Conservation (phyloP, 225 moss, liverwort and hornwort genomes). For the Bryum argenteum region DNA sequence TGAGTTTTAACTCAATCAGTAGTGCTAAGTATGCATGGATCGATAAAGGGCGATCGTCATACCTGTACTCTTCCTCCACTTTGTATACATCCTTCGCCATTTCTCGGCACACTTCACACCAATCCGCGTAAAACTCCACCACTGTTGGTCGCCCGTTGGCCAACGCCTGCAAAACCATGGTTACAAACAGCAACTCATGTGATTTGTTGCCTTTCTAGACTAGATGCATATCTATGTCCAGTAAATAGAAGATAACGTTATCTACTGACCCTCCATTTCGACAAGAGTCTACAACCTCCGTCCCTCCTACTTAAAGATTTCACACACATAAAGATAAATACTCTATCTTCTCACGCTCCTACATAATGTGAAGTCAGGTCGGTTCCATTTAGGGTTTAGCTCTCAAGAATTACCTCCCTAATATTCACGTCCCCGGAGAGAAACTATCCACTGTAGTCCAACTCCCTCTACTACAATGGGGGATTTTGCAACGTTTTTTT, state of each 20-base stretch:
- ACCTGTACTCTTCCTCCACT: conserved; percentile 96
- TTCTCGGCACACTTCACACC: conserved; percentile 99
- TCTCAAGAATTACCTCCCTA: not conserved
- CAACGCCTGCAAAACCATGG: conserved; percentile 57
- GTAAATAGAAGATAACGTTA: too few species aligned
- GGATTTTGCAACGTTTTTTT: too few species aligned
- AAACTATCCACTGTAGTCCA: too few species aligned
- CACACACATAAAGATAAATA: too few species aligned
- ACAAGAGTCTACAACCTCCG: too few species aligned
- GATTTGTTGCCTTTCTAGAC: too few species aligned
- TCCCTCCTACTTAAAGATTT: too few species aligned
- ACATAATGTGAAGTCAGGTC: not conserved
- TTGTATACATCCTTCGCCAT: conserved; percentile 87
- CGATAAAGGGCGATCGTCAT: conserved; percentile 13
- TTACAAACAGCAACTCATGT: not conserved
- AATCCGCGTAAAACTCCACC: conserved; percentile 95
- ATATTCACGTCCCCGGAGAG: not conserved
- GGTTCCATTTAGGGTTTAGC: not conserved
- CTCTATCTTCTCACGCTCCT: too few species aligned
- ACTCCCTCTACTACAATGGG: too few species aligned
- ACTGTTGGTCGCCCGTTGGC: conserved; percentile 89
- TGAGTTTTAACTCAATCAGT: not conserved
- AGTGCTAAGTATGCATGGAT: not conserved
- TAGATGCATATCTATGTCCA: too few species aligned
- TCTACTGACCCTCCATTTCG: too few species aligned